Base-by-base conservation (phyloP, 192 early-diverging fungal species). In the Dispira simplex region DNA sequence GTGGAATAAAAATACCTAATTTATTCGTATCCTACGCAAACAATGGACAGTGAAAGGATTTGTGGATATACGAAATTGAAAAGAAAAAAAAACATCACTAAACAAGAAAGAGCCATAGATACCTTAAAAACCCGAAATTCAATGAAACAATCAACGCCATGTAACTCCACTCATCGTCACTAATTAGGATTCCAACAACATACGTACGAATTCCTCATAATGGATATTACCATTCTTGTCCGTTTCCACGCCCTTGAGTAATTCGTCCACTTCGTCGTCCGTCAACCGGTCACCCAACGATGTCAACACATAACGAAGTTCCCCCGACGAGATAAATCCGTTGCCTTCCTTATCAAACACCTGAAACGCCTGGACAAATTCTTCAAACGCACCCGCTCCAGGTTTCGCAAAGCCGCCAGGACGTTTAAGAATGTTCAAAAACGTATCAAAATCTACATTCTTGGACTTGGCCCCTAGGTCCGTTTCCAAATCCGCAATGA, bases 311-410 rank as follows among this genome's bases (percentile, higher is more conserved):
- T 87, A 89, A 48, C 86, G 85, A 20, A 91, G 77, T 70, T 91
- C 89, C 53, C 81, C 84, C 18, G 77, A 81, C 46, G 85, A 77
- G 58, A 91, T 91, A 60, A 76, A 87, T 12, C 88, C 88, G 64
- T 79, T 79, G 65, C 79, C 76, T 26, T 91, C 84, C 75, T 87
- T 87, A 75, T 91, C 89, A 80, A 91, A 90, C 27, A 91, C 88
- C 71, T 90, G 85, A 81, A 91, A 91, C 2, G 86, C 89, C 59
- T 90, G 84, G 51, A 87, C 80, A 66, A 90, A 88, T 72, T 89
- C 89, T 60, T 90, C 78, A 59, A 81, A 81, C 46, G 85, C 81
- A 23, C 60, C 58, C 11, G 82, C 87, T 27, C 80, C 80, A 60
- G 85, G 77, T 44, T 80, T 75, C 52, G 70, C 70, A 75, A 88